Evolutionary conservation across 2,329 filamentous ascomycete species (phyloP).

Genomic region (Sarocladiaceae sp.): DNA sequence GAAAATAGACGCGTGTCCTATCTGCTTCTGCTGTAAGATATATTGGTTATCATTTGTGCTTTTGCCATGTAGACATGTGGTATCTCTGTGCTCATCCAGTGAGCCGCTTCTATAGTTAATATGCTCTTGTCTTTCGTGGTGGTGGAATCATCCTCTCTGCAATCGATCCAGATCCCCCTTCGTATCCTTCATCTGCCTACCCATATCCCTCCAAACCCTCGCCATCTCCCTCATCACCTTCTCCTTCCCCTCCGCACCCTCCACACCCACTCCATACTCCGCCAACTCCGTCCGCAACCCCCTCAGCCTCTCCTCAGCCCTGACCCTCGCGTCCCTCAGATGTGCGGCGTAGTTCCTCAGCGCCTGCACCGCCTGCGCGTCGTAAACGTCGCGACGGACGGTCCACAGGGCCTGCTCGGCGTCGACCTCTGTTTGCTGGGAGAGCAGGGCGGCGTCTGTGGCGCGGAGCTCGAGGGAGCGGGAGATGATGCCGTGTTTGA

Average conservation of each 20-base stretch:
- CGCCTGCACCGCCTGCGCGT: slow-evolving; percentile 34
- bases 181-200: slow-evolving; percentile 42
- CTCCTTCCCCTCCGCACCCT: slow-evolving; percentile 34
- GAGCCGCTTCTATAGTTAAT: background rate
- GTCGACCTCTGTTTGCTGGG: slow-evolving; percentile 34
- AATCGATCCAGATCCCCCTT: slow-evolving; percentile 38
- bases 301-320: slow-evolving; percentile 37
- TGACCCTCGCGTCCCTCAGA: slow-evolving; percentile 39
- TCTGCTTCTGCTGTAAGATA: background rate
- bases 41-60: no score
- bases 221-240: slow-evolving; percentile 48
- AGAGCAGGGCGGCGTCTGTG: slow-evolving; percentile 34
- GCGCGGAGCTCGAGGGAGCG: slow-evolving; percentile 46
- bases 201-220: slow-evolving; percentile 43
- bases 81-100: background rate
- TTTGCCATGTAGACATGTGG: background rate
- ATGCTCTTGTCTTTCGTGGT: background rate
- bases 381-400: slow-evolving; percentile 36
- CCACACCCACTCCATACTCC: slow-evolving; percentile 42
- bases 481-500: slow-evolving; percentile 48
- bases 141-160: slow-evolving; percentile 13
- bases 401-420: slow-evolving; percentile 27
- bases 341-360: slow-evolving; percentile 42
- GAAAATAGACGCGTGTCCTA: slow-evolving; percentile 1
- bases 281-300: slow-evolving; percentile 36